Evolutionary conservation across 768 basidiomycete genomes (phyloP).

Genomic region (Gloeophyllum trabeum): DNA sequence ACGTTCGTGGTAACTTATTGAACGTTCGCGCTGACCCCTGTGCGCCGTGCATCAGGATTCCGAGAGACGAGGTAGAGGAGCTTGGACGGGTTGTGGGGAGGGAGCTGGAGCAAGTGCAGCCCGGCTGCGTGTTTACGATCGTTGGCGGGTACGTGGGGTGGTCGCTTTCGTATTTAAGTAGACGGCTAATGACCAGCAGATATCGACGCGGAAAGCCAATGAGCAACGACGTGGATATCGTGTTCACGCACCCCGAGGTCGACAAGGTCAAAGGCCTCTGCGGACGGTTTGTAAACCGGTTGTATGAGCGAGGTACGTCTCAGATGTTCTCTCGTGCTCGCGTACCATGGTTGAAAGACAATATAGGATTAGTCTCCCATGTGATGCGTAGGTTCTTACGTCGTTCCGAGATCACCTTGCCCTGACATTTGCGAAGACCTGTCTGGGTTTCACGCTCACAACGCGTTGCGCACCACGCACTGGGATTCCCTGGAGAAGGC

Average conservation of each 20-base stretch:
- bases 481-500: constrained; percentile 82
- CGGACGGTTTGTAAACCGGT: constrained; percentile 40
- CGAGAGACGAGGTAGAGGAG: constrained; percentile 67
- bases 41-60: constrained; percentile 57
- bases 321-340: not conserved
- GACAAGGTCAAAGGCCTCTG: constrained; percentile 51
- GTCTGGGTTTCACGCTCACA: constrained; percentile 45
- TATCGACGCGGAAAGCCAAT: constrained; percentile 76
- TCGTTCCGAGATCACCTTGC: not conserved
- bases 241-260: constrained; percentile 63
- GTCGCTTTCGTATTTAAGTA: not conserved
- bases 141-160: constrained; percentile 59
- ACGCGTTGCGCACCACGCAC: constrained; percentile 42
- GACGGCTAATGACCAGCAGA: no score
- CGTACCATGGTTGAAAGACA: constrained; percentile 1
- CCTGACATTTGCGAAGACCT: constrained; percentile 29
- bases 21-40: no score
- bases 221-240: constrained; percentile 84
- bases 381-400: constrained; percentile 56
- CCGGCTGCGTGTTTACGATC: constrained; percentile 64
- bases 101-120: constrained; percentile 51
- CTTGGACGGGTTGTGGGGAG: constrained; percentile 57
- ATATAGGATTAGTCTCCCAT: constrained; percentile 62
- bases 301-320: constrained; percentile 44
- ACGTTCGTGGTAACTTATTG: constrained; percentile 6